Base-by-base conservation (phyloP, 495 filamentous ascomycete genomes). In the Aspergillus saccharolyticus region DNA sequence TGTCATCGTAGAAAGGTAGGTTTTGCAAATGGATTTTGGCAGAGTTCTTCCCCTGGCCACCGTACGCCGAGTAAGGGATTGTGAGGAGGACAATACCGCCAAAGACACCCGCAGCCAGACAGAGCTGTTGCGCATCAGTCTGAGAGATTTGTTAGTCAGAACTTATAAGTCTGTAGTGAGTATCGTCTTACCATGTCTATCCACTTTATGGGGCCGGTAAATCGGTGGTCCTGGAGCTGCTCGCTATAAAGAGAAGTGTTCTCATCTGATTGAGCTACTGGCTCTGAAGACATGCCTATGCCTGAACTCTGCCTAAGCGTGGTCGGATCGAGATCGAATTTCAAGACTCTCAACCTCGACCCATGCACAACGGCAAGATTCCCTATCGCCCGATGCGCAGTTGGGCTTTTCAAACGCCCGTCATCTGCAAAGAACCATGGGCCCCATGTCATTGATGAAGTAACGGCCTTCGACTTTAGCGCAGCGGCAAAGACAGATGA, bases 151-250 rank as follows among this genome's bases (percentile, higher is more conserved):
- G 25, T 63, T 18, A 55, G 59, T 54, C 14, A 53, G n/a, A n/a
- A 57, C 8, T 56, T 4, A n/a, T 20, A 21, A 30, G 30, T 22
- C 8, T 0, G 39, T 22, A 30, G 3, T 1, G 18, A 42, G 19
- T 54, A 14, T 20, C 22, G 21, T 56, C 73, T 42, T 70, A 78
- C 74, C 12, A 51, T 55, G 45, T 66, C 56, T 24, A 72, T 47
- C 73, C 73, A 78, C 28, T 60, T 25, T 2, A 76, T 44, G n/a
- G 72, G 74, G 0, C 74, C 73, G 24, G 61, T 69, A n/a, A 73
- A 56, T 6, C 70, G 59, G 24, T 56, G 60, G 7, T 50, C 25
- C 3, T 44, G 39, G 49, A 56, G 54, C 18, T 54, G 42, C 24
- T 59, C 54, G 18, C 28, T 19, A 28, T 15, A 14, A 15, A 44